Conservation (phyloP, 2,329 filamentous ascomycete species). For the Gliomastix tumulicola region DNA sequence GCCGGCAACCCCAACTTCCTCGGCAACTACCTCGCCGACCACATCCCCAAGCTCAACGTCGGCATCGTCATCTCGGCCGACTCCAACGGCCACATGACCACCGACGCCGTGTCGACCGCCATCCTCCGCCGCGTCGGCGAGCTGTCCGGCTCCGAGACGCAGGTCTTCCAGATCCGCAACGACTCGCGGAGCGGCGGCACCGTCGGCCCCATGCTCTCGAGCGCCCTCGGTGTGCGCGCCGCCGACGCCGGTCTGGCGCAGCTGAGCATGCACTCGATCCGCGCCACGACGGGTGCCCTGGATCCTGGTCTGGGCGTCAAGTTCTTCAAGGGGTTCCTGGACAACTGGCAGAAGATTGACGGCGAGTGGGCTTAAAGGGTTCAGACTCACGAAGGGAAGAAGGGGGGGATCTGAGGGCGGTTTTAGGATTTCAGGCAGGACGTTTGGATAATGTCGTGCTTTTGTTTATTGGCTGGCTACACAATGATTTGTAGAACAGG, state of each 20-base stretch:
- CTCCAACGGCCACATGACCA: slow-evolving; percentile 93
- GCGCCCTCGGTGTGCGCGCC: slow-evolving; percentile 71
- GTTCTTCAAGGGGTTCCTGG: slow-evolving; percentile 84
- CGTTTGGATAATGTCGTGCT: too few relatives aligned
- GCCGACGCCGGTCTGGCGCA: slow-evolving; percentile 89
- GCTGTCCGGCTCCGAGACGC: slow-evolving; percentile 62
- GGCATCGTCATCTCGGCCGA: slow-evolving; percentile 77
- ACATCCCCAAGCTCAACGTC: slow-evolving; percentile 82
- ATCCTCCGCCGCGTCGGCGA: slow-evolving; percentile 75
- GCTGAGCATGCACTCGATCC: slow-evolving; percentile 87
- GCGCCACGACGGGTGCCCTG: slow-evolving; percentile 77
- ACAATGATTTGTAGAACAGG: slow-evolving; percentile 5
- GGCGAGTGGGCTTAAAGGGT: slow-evolving; percentile 55
- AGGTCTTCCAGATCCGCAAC: slow-evolving; percentile 93
- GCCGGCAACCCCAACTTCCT: slow-evolving; percentile 94
- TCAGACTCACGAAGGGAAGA: too few relatives aligned
- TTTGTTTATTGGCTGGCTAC: too few relatives aligned
- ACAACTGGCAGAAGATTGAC: slow-evolving; percentile 80
- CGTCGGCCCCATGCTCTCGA: slow-evolving; percentile 85
- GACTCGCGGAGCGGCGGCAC: slow-evolving; percentile 86
- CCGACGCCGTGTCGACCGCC: slow-evolving; percentile 77
- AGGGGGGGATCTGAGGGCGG: too few relatives aligned
- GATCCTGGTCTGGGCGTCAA: slow-evolving; percentile 86
- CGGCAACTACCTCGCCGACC: slow-evolving; percentile 72
- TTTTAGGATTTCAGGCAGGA: too few relatives aligned